Percentiles rank a stretch among this genome's conserved stretches.
phyloP scores from a whole-genome alignment of 257 asterid genomes.

The Plantago elongata region DNA sequence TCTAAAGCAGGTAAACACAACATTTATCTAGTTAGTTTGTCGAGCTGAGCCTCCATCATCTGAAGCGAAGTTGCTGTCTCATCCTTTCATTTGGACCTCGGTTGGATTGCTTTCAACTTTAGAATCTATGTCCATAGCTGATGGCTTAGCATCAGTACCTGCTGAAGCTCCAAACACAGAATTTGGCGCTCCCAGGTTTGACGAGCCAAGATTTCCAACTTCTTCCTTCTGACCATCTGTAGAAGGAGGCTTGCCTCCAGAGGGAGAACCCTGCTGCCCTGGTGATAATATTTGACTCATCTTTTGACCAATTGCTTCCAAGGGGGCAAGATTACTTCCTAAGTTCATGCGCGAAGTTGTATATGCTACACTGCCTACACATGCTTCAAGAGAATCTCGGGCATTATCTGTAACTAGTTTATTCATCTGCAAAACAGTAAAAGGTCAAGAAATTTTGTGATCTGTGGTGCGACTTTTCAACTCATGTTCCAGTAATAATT shows the following conservation, averaged over 20 bases:
- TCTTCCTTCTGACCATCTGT: constrained; percentile 24
- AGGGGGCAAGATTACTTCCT: constrained; percentile 36
- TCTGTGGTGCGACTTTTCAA: neutral
- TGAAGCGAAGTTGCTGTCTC: too few species aligned
- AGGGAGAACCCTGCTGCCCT: constrained; percentile 25
- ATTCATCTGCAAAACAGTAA: constrained; percentile 64
- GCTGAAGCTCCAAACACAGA: constrained; percentile 18
- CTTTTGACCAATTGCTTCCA: constrained; percentile 41
- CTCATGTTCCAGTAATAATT: neutral
- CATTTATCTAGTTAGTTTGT: too few species aligned
- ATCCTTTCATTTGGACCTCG: neutral
- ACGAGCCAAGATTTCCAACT: constrained; percentile 20
- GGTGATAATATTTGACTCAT: constrained; percentile 46
- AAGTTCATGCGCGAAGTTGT: constrained; percentile 31
- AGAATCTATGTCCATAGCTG: constrained; percentile 23
- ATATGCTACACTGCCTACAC: constrained; percentile 9
- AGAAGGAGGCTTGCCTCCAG: constrained; percentile 6
- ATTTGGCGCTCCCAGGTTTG: constrained; percentile 16
- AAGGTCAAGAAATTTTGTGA: constrained; percentile 8
- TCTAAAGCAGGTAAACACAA: too few species aligned
- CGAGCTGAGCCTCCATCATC: too few species aligned
- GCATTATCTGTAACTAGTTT: constrained; percentile 40
- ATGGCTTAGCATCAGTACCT: neutral
- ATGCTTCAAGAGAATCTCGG: constrained; percentile 40
- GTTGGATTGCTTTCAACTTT: neutral